These are phyloP conservation scores for Suhomyces atakaporum DNA, from an alignment of 1,139 yeast species.

Conservation along the genomic window DNA sequence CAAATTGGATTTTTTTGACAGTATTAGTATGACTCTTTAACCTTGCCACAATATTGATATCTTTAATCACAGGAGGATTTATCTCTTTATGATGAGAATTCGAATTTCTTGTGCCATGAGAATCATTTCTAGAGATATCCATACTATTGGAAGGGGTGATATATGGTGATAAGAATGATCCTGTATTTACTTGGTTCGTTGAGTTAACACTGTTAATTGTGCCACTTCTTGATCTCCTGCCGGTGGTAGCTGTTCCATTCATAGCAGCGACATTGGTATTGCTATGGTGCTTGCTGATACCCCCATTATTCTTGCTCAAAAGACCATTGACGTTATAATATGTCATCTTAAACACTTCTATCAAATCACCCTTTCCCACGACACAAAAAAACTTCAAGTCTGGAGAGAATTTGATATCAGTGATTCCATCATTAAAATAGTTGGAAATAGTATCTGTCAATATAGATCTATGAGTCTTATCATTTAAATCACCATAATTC, in stretches of 20 bases:
- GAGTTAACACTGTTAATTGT: constrained; percentile 37
- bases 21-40: constrained; percentile 72
- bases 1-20: constrained; percentile 49
- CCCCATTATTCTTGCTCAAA: constrained; percentile 21
- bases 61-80: constrained; percentile 43
- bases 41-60: constrained; percentile 46
- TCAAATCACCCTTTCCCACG: constrained; percentile 62
- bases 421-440: constrained; percentile 64
- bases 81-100: constrained; percentile 18
- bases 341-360: constrained; percentile 53
- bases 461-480: constrained; percentile 12
- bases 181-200: constrained; percentile 12
- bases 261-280: constrained; percentile 15
- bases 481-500: constrained; percentile 13
- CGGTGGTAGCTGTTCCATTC: constrained; percentile 12
- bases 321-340: constrained; percentile 41
- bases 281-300: constrained; percentile 16
- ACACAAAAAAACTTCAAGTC: constrained; percentile 64
- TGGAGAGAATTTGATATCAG: constrained; percentile 58
- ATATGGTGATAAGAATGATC: constrained; percentile 24
- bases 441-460: constrained; percentile 64
- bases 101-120: constrained; percentile 1
- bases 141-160: constrained; percentile 26
- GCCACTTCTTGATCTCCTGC: constrained; percentile 42
- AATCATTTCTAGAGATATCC: constrained; percentile 19